phyloP scores from a whole-genome alignment of 2,329 filamentous ascomycete species.

The Helotiales sp. region DNA sequence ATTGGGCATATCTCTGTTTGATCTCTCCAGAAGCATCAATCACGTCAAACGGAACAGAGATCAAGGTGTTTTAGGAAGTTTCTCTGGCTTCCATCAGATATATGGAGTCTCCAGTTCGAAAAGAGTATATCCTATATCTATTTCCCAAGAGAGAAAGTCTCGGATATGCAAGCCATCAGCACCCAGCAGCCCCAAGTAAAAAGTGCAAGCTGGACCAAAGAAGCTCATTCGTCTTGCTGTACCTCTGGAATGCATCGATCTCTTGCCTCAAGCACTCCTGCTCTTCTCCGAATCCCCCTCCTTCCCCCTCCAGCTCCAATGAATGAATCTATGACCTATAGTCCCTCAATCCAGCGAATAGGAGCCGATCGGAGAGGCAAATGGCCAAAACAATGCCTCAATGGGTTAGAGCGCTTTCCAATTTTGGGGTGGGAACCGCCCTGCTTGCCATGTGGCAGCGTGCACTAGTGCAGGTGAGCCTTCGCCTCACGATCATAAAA shows the following conservation, averaged over 20 bases:
- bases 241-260: background rate
- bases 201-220: background rate
- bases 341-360: too few species aligned
- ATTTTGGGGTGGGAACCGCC: background rate
- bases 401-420: background rate
- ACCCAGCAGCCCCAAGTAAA: background rate
- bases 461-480: conserved; percentile 3
- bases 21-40: too few species aligned
- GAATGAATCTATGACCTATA: background rate
- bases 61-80: too few species aligned
- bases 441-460: background rate
- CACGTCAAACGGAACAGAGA: too few species aligned
- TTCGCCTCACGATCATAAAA: background rate
- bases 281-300: background rate
- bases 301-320: background rate
- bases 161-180: background rate
- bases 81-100: too few species aligned
- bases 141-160: background rate
- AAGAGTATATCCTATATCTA: background rate
- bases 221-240: background rate
- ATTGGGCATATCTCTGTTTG: too few species aligned
- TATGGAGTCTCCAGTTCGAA: too few species aligned
- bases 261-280: background rate
- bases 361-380: background rate
- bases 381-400: background rate